Conservation (phyloP, 1,284 basidiomycete species). For the Cryptococcus hybrid region DNA sequence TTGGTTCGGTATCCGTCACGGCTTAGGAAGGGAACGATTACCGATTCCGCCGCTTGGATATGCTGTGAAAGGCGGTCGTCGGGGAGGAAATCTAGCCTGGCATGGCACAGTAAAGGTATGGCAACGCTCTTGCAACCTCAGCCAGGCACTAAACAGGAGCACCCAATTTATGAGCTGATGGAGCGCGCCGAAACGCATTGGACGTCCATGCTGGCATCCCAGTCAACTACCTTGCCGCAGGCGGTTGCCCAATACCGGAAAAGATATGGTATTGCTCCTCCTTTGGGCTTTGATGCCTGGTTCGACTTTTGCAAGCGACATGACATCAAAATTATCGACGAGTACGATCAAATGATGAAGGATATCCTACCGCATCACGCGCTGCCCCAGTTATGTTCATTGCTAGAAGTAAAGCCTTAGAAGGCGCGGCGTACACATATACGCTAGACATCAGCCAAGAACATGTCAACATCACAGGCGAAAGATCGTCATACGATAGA, state of each 20-base stretch:
- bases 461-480: conserved; percentile 27
- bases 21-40: conserved; percentile 38
- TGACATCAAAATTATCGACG: conserved; percentile 76
- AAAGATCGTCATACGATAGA: conserved; percentile 25
- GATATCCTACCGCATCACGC: conserved; percentile 47
- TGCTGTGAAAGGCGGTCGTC: conserved; percentile 32
- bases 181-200: conserved; percentile 43
- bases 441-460: conserved; percentile 33
- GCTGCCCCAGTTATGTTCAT: conserved; percentile 37
- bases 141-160: conserved; percentile 21
- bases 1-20: conserved; percentile 50
- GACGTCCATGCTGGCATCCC: conserved; percentile 39
- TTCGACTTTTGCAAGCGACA: conserved; percentile 65
- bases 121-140: conserved; percentile 11
- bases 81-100: conserved; percentile 19
- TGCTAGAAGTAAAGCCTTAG: conserved; percentile 27
- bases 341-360: conserved; percentile 48
- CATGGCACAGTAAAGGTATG: conserved; percentile 20
- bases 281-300: conserved; percentile 52
- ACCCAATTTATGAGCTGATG: conserved; percentile 50
- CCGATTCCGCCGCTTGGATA: conserved; percentile 39
- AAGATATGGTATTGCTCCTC: conserved; percentile 54
- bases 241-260: conserved; percentile 60
- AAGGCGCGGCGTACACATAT: conserved; percentile 35
- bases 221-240: conserved; percentile 57